Percentiles rank a stretch among this genome's conserved stretches.
These are phyloP conservation scores for Alternaria tenuissima DNA, from an alignment of 2,329 filamentous ascomycete species.

Conservation along the genomic window DNA sequence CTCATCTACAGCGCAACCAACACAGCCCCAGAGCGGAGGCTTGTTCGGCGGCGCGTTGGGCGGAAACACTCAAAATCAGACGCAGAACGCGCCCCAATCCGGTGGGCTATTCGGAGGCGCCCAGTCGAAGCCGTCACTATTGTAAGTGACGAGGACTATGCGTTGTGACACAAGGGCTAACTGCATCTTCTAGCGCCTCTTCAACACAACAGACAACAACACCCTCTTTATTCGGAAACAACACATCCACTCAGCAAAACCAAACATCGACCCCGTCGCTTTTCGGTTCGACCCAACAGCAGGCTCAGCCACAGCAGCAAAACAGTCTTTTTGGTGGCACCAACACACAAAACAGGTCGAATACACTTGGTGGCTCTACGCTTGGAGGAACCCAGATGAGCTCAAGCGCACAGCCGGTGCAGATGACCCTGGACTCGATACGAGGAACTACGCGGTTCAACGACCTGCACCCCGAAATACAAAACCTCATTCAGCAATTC, in stretches of 20 bases:
- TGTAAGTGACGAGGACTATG: constrained; percentile 40
- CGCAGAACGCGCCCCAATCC: constrained; percentile 32
- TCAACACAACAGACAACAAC: constrained; percentile 43
- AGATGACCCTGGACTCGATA: constrained; percentile 65
- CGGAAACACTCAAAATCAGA: constrained; percentile 36
- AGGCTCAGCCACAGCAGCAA: constrained; percentile 41
- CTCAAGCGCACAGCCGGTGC: constrained; percentile 36
- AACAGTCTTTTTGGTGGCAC: constrained; percentile 46
- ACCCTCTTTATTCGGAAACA: constrained; percentile 44
- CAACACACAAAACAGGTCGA: constrained; percentile 37
- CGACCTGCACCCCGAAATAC: constrained; percentile 83
- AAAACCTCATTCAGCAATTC: constrained; percentile 77
- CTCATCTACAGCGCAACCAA: constrained; percentile 38
- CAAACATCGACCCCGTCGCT: constrained; percentile 44
- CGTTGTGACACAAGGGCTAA: constrained; percentile 36
- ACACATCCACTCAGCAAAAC: constrained; percentile 36
- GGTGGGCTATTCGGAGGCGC: constrained; percentile 45
- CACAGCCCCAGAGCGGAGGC: constrained; percentile 37
- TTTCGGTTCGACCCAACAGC: constrained; percentile 39
- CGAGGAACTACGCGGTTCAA: constrained; percentile 90
- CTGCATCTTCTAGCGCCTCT: constrained; percentile 41
- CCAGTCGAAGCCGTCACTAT: constrained; percentile 47
- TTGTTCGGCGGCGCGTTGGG: constrained; percentile 49
- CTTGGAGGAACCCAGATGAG: constrained; percentile 38
- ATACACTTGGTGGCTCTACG: constrained; percentile 37